Conservation (phyloP, 805 yeast species). For the Schwanniomyces occidentalis region DNA sequence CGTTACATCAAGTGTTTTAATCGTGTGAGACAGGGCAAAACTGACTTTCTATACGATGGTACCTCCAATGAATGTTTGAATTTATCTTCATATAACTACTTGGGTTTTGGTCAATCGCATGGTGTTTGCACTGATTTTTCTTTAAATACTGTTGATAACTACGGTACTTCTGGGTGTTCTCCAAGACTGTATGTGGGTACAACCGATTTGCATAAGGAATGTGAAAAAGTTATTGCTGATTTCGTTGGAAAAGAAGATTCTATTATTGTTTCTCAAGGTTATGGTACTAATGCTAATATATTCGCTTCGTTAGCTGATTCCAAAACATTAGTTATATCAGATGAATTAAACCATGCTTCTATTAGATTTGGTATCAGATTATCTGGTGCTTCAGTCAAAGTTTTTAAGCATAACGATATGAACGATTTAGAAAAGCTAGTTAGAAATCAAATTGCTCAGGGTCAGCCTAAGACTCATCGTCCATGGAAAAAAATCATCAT, state of each 20-base stretch:
- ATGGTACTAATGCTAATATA: slow-evolving; percentile 89
- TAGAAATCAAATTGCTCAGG: slow-evolving; percentile 85
- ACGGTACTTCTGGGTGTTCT: slow-evolving; percentile 80
- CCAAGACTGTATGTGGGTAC: slow-evolving; percentile 77
- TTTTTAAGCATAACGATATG: slow-evolving; percentile 92
- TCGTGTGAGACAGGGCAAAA: slow-evolving; percentile 66
- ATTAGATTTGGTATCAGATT: slow-evolving; percentile 92
- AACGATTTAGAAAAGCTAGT: slow-evolving; percentile 69
- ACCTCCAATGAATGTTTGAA: slow-evolving; percentile 76
- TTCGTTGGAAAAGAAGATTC: slow-evolving; percentile 92
- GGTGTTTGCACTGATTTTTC: slow-evolving; percentile 89
- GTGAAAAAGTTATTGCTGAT: slow-evolving; percentile 77
- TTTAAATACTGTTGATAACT: slow-evolving; percentile 56
- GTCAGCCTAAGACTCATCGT: slow-evolving; percentile 92
- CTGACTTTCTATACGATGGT: slow-evolving; percentile 74
- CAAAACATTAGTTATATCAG: slow-evolving; percentile 88
- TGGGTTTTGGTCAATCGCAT: slow-evolving; percentile 94
- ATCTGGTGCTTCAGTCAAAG: slow-evolving; percentile 90
- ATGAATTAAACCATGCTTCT: slow-evolving; percentile 93
- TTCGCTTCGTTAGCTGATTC: slow-evolving; percentile 82
- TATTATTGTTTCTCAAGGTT: slow-evolving; percentile 88
- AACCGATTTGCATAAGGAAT: slow-evolving; percentile 65
- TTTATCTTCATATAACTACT: slow-evolving; percentile 86
- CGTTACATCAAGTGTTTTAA: slow-evolving; percentile 81
- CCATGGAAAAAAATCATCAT: slow-evolving; percentile 90